A percentile compares a stretch with the other conserved stretches of the same genome.
These are phyloP conservation scores for Rhodamnia rubescens DNA, from an alignment of 345 rosid genomes.

Conservation along the genomic window DNA sequence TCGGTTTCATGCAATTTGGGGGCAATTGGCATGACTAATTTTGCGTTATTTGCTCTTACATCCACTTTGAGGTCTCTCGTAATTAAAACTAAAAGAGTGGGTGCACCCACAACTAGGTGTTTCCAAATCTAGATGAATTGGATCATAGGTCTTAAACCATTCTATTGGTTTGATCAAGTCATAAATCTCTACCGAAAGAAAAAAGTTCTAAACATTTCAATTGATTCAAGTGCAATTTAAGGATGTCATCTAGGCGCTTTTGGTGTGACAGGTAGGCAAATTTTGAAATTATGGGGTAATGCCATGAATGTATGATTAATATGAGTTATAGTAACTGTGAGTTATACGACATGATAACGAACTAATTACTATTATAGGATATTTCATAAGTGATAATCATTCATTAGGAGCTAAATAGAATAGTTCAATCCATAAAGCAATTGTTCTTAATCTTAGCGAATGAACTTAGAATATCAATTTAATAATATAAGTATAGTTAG, in stretches of 20 bases:
- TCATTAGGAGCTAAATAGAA: neutral
- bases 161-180: neutral
- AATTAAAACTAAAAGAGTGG: neutral
- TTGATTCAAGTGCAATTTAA: too few species aligned
- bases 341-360: neutral
- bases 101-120: neutral
- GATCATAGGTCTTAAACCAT: accelerated
- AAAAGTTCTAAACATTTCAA: too few species aligned
- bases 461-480: neutral
- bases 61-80: too few species aligned
- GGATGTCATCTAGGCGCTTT: too few species aligned
- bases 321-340: neutral
- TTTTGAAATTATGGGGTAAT: neutral
- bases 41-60: neutral
- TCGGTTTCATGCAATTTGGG: neutral
- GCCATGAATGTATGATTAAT: neutral
- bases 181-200: too few species aligned
- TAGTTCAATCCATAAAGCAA: neutral
- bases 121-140: neutral
- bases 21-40: neutral
- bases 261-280: too few species aligned
- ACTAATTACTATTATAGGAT: neutral
- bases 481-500: neutral
- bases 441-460: neutral
- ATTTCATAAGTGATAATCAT: neutral